Conservation (phyloP, 441 rosid species). For the Euphorbia corollata region DNA sequence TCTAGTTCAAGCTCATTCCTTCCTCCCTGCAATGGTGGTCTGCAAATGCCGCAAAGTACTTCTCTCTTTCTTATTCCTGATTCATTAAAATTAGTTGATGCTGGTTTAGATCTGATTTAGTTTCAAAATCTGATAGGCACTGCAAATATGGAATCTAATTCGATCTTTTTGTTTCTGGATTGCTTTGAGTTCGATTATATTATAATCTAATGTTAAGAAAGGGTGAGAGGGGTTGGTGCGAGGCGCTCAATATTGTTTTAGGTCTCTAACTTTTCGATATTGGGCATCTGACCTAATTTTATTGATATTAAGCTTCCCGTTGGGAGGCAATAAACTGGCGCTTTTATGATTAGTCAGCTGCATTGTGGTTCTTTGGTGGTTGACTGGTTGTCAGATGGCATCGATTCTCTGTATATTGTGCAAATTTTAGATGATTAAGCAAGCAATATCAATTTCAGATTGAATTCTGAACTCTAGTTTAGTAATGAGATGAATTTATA, state of each 20-base stretch:
- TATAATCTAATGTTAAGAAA: neutral
- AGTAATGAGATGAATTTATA: neutral
- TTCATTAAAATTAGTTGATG: neutral
- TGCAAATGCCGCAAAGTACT: constrained; percentile 30
- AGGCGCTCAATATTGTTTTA: neutral
- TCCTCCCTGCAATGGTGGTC: constrained; percentile 22
- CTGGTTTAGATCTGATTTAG: constrained; percentile 27
- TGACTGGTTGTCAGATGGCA: neutral
- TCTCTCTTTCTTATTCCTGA: constrained; percentile 12
- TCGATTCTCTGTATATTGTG: neutral
- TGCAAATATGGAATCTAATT: too few species aligned
- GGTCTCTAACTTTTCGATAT: neutral
- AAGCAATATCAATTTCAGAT: neutral
- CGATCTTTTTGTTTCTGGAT: neutral
- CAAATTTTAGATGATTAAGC: neutral
- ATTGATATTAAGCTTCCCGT: neutral
- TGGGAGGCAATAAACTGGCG: neutral
- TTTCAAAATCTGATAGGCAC: neutral
- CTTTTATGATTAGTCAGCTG: neutral
- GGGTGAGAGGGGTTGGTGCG: neutral
- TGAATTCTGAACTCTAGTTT: neutral
- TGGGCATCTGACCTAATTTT: neutral
- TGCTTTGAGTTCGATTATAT: neutral
- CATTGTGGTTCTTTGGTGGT: constrained; percentile 7
- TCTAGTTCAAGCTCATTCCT: neutral